A percentile compares a stretch with the other conserved stretches of the same genome.
phyloP scores from a whole-genome alignment of 163 green algal species.

The Scenedesmus sp. region DNA sequence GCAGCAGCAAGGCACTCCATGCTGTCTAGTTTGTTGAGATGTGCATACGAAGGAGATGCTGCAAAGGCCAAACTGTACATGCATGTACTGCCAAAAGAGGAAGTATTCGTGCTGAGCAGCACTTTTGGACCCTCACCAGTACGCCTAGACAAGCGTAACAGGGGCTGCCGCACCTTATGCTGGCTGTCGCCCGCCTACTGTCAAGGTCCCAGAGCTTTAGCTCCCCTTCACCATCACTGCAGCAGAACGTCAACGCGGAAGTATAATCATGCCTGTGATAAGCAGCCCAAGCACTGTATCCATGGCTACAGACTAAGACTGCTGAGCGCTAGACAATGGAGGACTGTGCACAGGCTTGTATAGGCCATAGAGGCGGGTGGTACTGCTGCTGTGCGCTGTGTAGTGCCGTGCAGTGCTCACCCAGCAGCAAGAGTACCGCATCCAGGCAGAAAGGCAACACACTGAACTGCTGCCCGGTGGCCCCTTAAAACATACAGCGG shows the following conservation, averaged over 20 bases:
- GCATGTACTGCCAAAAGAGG: no score
- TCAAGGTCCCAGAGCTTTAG: constrained; percentile 45
- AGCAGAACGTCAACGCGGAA: background rate
- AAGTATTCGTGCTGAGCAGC: background rate
- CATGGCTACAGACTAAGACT: no score
- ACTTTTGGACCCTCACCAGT: background rate
- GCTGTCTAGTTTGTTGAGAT: no score
- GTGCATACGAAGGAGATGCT: no score
- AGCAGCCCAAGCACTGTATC: no score
- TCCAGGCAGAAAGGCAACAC: background rate
- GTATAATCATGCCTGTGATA: no score
- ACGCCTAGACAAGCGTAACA: background rate
- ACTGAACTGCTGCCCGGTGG: constrained; percentile 48
- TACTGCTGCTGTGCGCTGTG: background rate
- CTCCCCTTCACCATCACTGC: constrained; percentile 49
- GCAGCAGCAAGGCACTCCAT: background rate
- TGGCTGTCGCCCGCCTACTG: background rate
- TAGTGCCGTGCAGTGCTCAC: background rate
- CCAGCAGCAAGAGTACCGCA: constrained; percentile 14
- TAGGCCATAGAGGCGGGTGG: no score
- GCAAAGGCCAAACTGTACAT: no score
- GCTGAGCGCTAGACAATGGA: no score
- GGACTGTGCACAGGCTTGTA: no score
- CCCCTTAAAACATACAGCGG: constrained; percentile 43
- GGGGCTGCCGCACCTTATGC: constrained; percentile 2